Evolutionary conservation across 163 green algal genomes (phyloP).

Genomic region (Chloromonas sp.): DNA sequence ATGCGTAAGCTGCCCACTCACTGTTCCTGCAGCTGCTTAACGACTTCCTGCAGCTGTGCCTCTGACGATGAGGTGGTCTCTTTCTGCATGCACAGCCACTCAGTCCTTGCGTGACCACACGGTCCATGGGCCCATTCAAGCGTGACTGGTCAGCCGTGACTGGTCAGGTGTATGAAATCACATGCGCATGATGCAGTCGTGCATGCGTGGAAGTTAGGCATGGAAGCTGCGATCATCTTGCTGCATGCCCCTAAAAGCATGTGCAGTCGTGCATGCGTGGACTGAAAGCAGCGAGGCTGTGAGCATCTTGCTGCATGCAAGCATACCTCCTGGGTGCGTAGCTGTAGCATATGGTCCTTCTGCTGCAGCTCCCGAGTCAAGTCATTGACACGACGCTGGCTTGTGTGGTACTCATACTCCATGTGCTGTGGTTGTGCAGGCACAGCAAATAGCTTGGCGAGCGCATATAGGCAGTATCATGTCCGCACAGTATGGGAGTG

Average conservation of each 20-base stretch:
- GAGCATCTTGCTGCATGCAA: background rate
- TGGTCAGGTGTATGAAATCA: no score
- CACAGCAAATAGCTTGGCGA: no score
- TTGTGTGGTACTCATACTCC: background rate
- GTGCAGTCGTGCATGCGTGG: no score
- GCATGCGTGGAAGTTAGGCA: no score
- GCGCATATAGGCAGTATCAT: no score
- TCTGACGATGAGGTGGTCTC: background rate
- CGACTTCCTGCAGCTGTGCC: background rate
- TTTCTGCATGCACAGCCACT: background rate
- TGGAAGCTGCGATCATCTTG: no score
- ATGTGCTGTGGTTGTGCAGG: background rate
- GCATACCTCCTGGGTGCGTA: background rate
- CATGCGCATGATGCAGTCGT: no score
- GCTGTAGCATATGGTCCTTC: background rate
- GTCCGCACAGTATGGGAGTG: no score
- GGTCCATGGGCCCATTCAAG: background rate
- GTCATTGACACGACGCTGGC: background rate
- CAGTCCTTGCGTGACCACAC: background rate
- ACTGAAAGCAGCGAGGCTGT: background rate
- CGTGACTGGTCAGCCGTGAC: background rate
- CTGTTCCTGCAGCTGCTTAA: constrained; percentile 9
- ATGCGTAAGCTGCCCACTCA: background rate
- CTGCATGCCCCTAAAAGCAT: no score
- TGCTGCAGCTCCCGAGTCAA: background rate